Base-by-base conservation (phyloP, 1,284 basidiomycete species). In the Fomes fomentarius region DNA sequence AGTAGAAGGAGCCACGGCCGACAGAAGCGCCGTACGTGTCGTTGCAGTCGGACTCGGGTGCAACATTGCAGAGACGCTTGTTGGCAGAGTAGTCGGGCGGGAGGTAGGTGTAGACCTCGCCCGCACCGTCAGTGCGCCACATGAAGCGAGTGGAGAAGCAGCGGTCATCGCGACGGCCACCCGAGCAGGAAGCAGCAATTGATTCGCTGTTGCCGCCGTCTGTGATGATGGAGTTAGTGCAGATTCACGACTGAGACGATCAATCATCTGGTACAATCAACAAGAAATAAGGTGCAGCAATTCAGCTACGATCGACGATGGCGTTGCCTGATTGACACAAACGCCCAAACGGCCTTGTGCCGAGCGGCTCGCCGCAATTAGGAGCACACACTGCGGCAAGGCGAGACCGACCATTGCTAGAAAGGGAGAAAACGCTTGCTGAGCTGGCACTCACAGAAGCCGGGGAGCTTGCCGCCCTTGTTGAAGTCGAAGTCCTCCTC, bases 1-100 rank as follows among this genome's bases (percentile, higher is more conserved):
- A 93, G 4, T 60, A 66, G 77, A 89, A 93, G 0, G 85, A 74
- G 2, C 89, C 89, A 24, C 91, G 81, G 15, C 89, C 89, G 62
- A 94, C 75, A n/a, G 85, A 86, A 35, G 87, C 73, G 12, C 89
- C 89, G 63, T 89, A 91, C 4, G 67, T 68, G 3, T 77, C 65
- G 62, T 87, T 80, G 70, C 89, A 90, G 14, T 77, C 76, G 0
- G 86, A 85, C 38, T 70, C 66, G 1, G 79, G 75, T 42, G 76
- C 68, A 30, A 82, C 77, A 3, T 69, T 57, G 67, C 87, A 91
- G 1, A 89, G 71, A 0, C 71, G 69, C 1, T 70, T 9, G 81
- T 81, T 71, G 79, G 83, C 63, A 72, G 79, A 79, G 62, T 85
- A 89, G 78, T 82, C 56, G 28, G 69, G 46, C 15, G 82, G 82